Evolutionary conservation across 148 eudicot genomes (phyloP), one percentile per base, ranked within the genome.

Genomic region (Spergularia marina): DNA sequence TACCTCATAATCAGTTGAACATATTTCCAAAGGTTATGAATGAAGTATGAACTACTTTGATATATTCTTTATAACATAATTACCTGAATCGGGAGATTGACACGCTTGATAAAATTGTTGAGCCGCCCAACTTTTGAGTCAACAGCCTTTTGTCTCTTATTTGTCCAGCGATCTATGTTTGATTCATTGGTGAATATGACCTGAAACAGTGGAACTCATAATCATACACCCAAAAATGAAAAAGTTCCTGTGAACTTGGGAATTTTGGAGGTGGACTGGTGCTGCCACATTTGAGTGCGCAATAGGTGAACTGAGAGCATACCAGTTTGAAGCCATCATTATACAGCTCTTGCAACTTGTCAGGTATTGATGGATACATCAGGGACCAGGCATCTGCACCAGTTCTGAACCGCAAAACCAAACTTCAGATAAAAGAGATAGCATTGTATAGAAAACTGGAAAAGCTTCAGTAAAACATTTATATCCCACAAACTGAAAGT

Each of bases 381-480:
- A 94, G 91, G 59, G 97, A 90, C 98, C 98, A 94, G 30, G 89
- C 89, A 90, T 89, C 87, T 59, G 98, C 85, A 78, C 98, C 97
- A 17, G 80, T 77, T 82, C 95, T 93, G 86, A 64, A 71, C 79
- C 47, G 60, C 58, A 47, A 59, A 49, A 59, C 64, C 30, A 67
- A 65, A 61, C 40, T 71, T 53, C 30, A 9, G 53, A 8, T 2
- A 18, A 51, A 54, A 78, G 3, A 5, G 3, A 64, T 40, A 66
- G 34, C 12, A 15, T 15, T 51, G 6, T 3, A 16, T 12, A 53
- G 13, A 49, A 70, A 47, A 1, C 20, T 52, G 1, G 3, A 30
- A 5, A 61, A 7, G 18, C 17, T 70, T 17, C 14, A n/a, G 52
- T 64, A 67, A n/a, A 10, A 44, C 69, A 36, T 5, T 6, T n/a